A percentile compares a stretch with the other conserved stretches of the same genome.
Evolutionary conservation across 768 basidiomycete species (phyloP).

Genomic region (Russula foetens): DNA sequence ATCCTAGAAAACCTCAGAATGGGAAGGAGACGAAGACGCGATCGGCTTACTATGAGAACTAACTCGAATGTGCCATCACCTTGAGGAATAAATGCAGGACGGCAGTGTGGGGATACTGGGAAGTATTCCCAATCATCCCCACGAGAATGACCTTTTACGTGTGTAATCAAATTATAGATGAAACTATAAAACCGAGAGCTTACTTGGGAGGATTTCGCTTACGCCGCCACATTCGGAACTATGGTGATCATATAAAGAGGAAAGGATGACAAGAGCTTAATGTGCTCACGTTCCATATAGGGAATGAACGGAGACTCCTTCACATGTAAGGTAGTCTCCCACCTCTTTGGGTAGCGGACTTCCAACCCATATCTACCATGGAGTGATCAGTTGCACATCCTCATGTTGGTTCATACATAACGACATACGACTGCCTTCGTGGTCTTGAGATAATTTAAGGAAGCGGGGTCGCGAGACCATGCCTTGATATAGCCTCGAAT

Average conservation of each 20-base stretch:
- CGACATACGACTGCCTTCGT: slow-evolving; percentile 22
- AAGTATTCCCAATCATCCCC: slow-evolving; percentile 24
- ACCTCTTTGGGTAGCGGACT: slow-evolving; percentile 23
- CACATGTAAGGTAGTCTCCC: slow-evolving; percentile 21
- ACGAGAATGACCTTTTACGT: slow-evolving; percentile 3
- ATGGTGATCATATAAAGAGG: not conserved
- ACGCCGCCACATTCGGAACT: slow-evolving; percentile 22
- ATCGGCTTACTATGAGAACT: slow-evolving; percentile 18
- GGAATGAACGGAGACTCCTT: slow-evolving; percentile 22
- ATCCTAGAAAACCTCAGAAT: slow-evolving; percentile 11
- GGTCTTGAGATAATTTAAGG: slow-evolving; percentile 20
- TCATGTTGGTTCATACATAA: not conserved
- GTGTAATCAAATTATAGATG: not conserved
- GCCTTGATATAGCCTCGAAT: slow-evolving; percentile 14
- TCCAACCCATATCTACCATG: slow-evolving; percentile 25
- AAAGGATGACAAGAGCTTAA: not conserved
- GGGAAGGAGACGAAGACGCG: not conserved
- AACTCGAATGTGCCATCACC: slow-evolving; percentile 22
- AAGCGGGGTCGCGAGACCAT: slow-evolving; percentile 21
- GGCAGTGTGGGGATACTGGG: slow-evolving; percentile 17
- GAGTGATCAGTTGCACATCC: not conserved
- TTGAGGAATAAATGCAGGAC: slow-evolving; percentile 18
- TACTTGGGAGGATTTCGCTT: slow-evolving; percentile 21
- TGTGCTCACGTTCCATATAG: slow-evolving; percentile 21
- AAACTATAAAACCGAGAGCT: not conserved